phyloP scores from a whole-genome alignment of 768 basidiomycete genomes.

The Gautieria morchelliformis region DNA sequence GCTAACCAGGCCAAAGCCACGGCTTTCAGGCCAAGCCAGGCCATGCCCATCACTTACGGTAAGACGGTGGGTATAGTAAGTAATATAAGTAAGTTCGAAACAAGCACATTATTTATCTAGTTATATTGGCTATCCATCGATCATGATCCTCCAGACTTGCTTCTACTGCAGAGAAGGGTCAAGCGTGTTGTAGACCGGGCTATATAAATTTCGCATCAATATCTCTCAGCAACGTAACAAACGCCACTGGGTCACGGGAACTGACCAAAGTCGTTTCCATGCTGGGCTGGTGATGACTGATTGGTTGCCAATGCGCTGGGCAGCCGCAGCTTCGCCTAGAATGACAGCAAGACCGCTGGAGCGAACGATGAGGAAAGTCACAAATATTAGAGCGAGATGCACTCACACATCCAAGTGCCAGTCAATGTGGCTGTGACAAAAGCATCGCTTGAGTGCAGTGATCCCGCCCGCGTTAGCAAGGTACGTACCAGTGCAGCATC shows the following conservation, averaged over 20 bases:
- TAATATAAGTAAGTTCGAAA: no score
- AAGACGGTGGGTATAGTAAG: no score
- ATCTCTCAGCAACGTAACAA: not conserved
- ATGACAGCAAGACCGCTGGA: constrained; percentile 2
- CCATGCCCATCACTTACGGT: no score
- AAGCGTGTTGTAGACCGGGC: not conserved
- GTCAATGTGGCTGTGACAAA: constrained; percentile 8
- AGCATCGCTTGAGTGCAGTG: not conserved
- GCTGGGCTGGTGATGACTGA: not conserved
- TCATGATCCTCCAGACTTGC: no score
- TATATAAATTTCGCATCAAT: not conserved
- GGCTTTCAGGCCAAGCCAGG: no score
- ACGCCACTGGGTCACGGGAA: not conserved
- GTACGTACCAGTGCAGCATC: constrained; percentile 17
- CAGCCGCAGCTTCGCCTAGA: not conserved
- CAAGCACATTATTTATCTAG: no score
- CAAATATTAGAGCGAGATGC: not conserved
- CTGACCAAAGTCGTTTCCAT: constrained; percentile 3
- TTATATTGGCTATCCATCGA: no score
- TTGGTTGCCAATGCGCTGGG: not conserved
- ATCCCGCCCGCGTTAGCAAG: not conserved
- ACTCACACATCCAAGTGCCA: constrained; percentile 9
- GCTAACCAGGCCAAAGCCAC: no score
- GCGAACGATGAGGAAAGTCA: not conserved
- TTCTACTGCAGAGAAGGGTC: not conserved